A percentile compares a stretch with the other conserved stretches of the same genome.
These are phyloP conservation scores for Fusarium torulosum DNA, from an alignment of 2,329 filamentous ascomycete genomes.

Conservation along the genomic window DNA sequence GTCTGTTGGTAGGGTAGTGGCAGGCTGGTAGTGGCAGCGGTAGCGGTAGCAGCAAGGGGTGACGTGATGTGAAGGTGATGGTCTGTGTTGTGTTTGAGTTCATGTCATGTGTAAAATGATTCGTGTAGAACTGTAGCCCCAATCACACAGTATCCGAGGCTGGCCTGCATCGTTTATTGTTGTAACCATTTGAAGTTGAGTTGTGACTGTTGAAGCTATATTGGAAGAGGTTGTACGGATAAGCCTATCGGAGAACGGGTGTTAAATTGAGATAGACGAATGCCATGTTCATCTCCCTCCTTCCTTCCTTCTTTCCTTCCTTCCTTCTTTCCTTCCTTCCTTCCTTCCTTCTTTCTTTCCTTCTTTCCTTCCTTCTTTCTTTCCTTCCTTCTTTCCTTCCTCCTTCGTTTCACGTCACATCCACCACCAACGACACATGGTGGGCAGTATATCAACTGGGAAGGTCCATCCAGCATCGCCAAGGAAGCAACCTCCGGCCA, in stretches of 20 bases:
- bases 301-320: too few relatives aligned
- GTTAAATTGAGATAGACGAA: slow-evolving; percentile 36
- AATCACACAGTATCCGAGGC: slow-evolving; percentile 2
- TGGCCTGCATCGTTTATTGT: background rate
- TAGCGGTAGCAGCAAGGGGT: slow-evolving; percentile 17
- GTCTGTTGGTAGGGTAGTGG: background rate
- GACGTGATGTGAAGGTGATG: slow-evolving; percentile 36
- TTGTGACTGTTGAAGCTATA: background rate
- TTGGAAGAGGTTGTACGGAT: too few relatives aligned
- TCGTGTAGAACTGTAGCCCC: slow-evolving; percentile 12
- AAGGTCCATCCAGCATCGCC: slow-evolving; percentile 8
- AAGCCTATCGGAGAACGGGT: slow-evolving; percentile 1
- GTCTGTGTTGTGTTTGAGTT: slow-evolving; percentile 36
- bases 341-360: too few relatives aligned
- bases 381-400: slow-evolving; percentile 21
- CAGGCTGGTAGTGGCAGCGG: background rate
- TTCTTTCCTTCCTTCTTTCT: slow-evolving; percentile 16
- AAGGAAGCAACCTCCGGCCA: slow-evolving; percentile 23
- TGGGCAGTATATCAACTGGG: slow-evolving; percentile 3
- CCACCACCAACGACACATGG: background rate
- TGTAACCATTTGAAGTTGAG: slow-evolving; percentile 2
- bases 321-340: slow-evolving; percentile 16
- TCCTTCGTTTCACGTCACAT: slow-evolving; percentile 19
- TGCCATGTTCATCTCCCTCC: background rate
- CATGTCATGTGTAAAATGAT: slow-evolving; percentile 23